Conservation (phyloP, 371 early-diverging fungal species). For the Fennellomyces sp. region DNA sequence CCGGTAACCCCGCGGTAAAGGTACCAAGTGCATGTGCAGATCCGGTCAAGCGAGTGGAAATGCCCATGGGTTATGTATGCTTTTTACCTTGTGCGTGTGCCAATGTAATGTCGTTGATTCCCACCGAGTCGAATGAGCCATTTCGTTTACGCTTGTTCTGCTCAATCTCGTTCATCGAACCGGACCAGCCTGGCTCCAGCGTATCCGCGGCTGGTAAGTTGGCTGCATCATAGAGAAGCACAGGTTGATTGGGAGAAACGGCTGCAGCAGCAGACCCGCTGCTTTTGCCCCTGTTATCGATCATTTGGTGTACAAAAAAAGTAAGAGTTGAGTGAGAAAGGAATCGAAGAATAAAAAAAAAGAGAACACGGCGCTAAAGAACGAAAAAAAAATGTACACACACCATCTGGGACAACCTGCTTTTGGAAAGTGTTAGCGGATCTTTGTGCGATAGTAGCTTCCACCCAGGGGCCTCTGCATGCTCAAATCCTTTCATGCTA, state of each 20-base stretch:
- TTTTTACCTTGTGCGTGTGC: neutral
- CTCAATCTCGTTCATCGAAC: neutral
- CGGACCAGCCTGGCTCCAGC: neutral
- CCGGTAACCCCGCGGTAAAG: no score
- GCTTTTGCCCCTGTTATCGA: neutral
- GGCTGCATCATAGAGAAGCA: neutral
- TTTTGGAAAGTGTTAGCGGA: neutral
- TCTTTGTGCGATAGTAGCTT: no score
- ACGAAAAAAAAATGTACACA: neutral
- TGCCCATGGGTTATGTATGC: neutral
- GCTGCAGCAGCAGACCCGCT: neutral
- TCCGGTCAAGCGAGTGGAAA: no score
- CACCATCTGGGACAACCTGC: neutral
- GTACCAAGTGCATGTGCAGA: no score
- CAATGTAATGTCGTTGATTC: neutral
- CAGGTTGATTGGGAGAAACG: neutral
- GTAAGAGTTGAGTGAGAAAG: neutral
- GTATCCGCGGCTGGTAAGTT: neutral
- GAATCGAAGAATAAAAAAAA: neutral
- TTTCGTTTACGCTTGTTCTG: slow-evolving; percentile 1
- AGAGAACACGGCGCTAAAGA: neutral
- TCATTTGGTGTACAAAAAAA: neutral
- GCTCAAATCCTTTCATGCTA: no score
- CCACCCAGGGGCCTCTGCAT: no score
- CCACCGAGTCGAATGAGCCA: neutral